Conservation (phyloP, 2,329 filamentous ascomycete species). For the Botrytis tulipae region DNA sequence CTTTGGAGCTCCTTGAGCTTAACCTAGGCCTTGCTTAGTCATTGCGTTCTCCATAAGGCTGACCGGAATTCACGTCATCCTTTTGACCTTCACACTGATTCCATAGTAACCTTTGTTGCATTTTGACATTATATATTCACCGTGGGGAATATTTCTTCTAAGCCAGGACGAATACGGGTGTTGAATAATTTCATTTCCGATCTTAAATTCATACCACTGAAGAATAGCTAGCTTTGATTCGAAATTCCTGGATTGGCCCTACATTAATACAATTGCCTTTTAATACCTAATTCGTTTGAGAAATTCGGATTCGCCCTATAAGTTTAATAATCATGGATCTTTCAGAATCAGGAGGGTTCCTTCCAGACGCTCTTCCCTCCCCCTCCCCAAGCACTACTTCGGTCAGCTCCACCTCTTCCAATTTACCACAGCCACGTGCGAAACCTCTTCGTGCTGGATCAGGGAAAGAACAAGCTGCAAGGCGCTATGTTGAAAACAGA, state of each 20-base stretch:
- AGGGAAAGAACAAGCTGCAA: slow-evolving; percentile 58
- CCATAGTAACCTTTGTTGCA: background rate
- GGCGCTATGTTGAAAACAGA: slow-evolving; percentile 55
- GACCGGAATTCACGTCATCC: background rate
- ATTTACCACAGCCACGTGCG: slow-evolving; percentile 55
- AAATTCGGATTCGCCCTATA: background rate
- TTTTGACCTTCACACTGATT: background rate
- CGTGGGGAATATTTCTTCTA: background rate
- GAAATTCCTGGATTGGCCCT: background rate
- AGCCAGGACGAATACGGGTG: background rate
- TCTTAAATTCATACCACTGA: background rate
- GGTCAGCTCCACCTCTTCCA: slow-evolving; percentile 37
- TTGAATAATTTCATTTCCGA: background rate
- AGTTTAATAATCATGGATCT: slow-evolving; percentile 2
- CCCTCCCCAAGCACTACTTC: slow-evolving; percentile 54
- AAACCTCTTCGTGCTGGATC: slow-evolving; percentile 55
- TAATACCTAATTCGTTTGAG: background rate
- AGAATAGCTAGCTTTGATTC: too few relatives aligned
- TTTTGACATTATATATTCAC: background rate
- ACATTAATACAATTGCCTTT: background rate
- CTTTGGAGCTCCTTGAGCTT: slow-evolving; percentile 9
- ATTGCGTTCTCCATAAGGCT: background rate
- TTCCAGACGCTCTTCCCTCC: slow-evolving; percentile 49
- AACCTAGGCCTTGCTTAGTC: slow-evolving; percentile 11
- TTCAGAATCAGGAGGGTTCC: slow-evolving; percentile 48